These are phyloP conservation scores for Sporothrix luriei DNA, from an alignment of 2,329 filamentous ascomycete species.

Conservation along the genomic window DNA sequence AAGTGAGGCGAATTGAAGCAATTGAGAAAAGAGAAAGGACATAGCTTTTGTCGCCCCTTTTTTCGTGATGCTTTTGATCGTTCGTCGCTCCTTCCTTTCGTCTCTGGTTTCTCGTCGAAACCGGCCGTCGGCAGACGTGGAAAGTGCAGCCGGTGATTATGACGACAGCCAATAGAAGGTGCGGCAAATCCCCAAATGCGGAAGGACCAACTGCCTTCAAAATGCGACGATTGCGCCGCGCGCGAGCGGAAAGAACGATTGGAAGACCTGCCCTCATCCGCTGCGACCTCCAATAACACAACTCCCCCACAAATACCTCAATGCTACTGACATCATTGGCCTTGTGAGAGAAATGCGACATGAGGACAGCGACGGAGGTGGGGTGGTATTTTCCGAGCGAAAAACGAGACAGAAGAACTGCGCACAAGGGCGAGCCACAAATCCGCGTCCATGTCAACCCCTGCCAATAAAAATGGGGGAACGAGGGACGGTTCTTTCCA, in stretches of 20 bases:
- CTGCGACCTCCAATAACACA: conserved; percentile 11
- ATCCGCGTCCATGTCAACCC: conserved; percentile 13
- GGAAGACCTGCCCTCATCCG: conserved; percentile 8
- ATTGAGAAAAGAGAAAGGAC: neutral
- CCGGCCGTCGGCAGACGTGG: neutral
- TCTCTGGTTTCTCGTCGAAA: neutral
- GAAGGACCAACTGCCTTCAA: neutral
- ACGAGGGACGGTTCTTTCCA: neutral
- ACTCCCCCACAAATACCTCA: conserved; percentile 9
- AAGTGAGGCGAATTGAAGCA: neutral
- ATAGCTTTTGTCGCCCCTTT: neutral
- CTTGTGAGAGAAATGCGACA: conserved; percentile 17
- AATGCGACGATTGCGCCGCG: conserved; percentile 1
- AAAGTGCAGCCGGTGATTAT: conserved; percentile 37
- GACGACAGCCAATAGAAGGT: conserved; percentile 37
- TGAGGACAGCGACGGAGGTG: neutral
- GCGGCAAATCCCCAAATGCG: conserved; percentile 35
- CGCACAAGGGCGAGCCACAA: conserved; percentile 1
- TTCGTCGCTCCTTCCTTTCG: neutral
- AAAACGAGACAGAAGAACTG: neutral
- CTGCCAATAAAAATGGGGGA: conserved; percentile 28
- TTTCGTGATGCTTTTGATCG: neutral
- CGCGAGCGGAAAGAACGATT: conserved; percentile 12
- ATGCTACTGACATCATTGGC: conserved; percentile 32
- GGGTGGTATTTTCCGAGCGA: conserved; percentile 19